Evolutionary conservation across 495 filamentous ascomycete species (phyloP), one percentile per base, ranked within the genome.

Genomic region (Chaetomidium leptoderma): DNA sequence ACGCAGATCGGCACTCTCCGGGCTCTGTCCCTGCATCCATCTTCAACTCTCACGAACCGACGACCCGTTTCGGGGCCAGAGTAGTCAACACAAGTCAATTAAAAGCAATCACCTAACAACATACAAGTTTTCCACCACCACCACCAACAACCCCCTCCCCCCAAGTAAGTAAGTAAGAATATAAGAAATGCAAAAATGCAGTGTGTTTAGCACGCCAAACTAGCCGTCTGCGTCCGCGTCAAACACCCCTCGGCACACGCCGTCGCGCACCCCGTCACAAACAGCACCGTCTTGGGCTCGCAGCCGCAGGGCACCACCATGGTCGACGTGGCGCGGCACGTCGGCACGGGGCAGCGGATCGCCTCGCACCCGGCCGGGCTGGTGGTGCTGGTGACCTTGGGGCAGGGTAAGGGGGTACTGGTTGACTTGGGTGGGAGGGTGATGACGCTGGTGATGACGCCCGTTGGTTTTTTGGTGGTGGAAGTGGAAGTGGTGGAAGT

Each of bases 301-400:
- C 74, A 76, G 16, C 63, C 63, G 63, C 74, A 77, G 6, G 73
- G 73, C 7, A 77, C 46, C 30, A 62, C 17, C 57, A 74, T 36
- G 7, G 68, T 65, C 33, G 66, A 46, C 42, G 64, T 39, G 5
- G 66, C 60, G 24, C 66, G 67, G 61, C 74, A 77, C 3, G 67
- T 75, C 9, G 73, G 74, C 39, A 74, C 63, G 0, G 73, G 71
- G 65, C 72, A 76, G 9, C 68, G 68, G 30, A 77, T 65, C 8
- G 64, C 62, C n/a, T 66, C 35, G 63, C 74, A 76, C 52, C 66
- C 65, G 48, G 56, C 66, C 13, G 74, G 74, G 21, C 64, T 62
- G 7, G 73, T 75, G 10, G 71, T 74, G 54, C 63, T 64, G 33
- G 70, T 72, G 46, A 76, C 66, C 9, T 67, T 73, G 21, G 73